A percentile compares a stretch with the other conserved stretches of the same genome.
Evolutionary conservation across 1,284 basidiomycete species (phyloP).

Genomic region (Nidula niveotomentosa): DNA sequence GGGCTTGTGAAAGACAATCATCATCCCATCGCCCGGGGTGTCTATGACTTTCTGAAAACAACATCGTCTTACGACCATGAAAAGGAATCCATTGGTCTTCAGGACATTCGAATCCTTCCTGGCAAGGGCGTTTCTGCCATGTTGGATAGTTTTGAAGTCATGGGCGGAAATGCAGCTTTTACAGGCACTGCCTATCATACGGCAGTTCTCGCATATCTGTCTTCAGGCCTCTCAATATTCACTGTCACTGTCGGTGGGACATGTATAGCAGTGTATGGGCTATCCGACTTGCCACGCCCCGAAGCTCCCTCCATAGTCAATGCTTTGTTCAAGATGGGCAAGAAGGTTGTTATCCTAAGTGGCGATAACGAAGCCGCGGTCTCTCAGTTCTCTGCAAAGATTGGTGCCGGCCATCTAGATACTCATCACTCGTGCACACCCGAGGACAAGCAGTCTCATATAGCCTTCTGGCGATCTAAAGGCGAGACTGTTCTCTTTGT

Average conservation of each 20-base stretch:
- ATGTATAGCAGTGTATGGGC: neutral
- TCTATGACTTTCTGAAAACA: slow-evolving; percentile 13
- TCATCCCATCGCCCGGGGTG: slow-evolving; percentile 32
- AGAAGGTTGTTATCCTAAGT: neutral
- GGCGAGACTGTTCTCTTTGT: neutral
- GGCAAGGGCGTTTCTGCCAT: slow-evolving; percentile 35
- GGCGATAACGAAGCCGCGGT: neutral
- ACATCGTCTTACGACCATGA: neutral
- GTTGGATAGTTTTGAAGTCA: slow-evolving; percentile 21
- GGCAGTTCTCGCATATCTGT: neutral
- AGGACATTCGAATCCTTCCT: slow-evolving; percentile 25
- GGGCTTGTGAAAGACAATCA: slow-evolving; percentile 24
- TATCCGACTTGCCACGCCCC: neutral
- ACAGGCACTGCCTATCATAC: slow-evolving; percentile 3
- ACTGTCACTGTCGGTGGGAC: neutral
- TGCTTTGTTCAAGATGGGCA: neutral
- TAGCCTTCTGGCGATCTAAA: neutral
- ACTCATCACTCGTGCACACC: neutral
- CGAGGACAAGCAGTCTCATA: neutral
- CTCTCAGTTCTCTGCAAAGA: neutral
- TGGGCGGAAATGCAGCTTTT: slow-evolving; percentile 31
- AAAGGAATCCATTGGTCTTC: slow-evolving; percentile 4
- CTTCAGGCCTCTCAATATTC: neutral
- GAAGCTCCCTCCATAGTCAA: neutral
- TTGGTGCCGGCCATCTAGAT: neutral